Evolutionary conservation across 176 grass and related monocot species (phyloP), one percentile per base, ranked within the genome.

Genomic region (Stipa capillata): DNA sequence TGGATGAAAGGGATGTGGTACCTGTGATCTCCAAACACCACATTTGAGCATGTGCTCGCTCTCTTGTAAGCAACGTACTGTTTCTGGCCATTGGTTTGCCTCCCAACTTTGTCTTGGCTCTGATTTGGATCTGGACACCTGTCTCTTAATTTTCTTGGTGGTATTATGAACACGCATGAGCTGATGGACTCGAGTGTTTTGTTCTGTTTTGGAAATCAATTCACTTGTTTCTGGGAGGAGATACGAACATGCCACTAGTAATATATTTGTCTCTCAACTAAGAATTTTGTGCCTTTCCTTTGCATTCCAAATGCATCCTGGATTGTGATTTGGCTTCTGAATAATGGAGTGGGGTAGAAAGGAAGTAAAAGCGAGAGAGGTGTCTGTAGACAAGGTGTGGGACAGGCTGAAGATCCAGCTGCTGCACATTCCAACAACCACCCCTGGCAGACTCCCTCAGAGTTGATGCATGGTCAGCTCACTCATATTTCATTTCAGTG

Each of bases 1-100:
- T 41, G 66, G 41, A 69, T 24, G 73, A 89, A 76, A 89, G 70
- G 6, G 77, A 81, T 52, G 82, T 63, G 63, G 63, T 77, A 72
- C 82, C 87, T 72, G 71, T 81, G 87, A 85, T 81, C 77, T 56
- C 14, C 44, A 69, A 27, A 79, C 7, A 70, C 28, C 28, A 63
- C 31, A 29, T 10, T 6, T 56, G 74, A 16, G 51, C 73, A 65
- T 17, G 7, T 85, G 65, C 66, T 13, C 42, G 59, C 15, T 80
- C 28, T 37, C 28, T 23, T 70, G 52, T 11, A 34, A 44, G 34
- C 81, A 43, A 2, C 48, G 0, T 50, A 1, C 69, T 80, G 68
- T 84, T 1, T 51, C 42, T 67, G 53, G 8, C 59, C 32, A 33
- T 74, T 65, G 80, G 50, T 66, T 65, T 73, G 45, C 40, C 10